These are phyloP conservation scores for Aspergillus transmontanensis DNA, from an alignment of 2,329 filamentous ascomycete species.

Conservation along the genomic window DNA sequence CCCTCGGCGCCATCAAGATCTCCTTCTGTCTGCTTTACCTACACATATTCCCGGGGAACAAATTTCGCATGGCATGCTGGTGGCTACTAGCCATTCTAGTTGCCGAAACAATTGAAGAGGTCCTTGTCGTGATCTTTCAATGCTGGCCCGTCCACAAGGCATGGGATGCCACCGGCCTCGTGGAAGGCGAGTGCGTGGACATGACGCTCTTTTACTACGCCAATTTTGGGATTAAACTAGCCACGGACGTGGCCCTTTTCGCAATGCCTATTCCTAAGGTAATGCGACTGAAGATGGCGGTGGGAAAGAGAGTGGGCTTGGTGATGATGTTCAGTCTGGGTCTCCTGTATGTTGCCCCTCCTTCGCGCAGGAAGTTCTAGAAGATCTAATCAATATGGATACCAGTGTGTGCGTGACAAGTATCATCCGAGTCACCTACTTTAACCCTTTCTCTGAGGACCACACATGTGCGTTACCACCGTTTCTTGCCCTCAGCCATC, in stretches of 20 bases:
- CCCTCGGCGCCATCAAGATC: slow-evolving; percentile 33
- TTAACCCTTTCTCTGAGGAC: slow-evolving; percentile 19
- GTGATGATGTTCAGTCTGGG: slow-evolving; percentile 26
- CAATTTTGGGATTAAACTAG: slow-evolving; percentile 21
- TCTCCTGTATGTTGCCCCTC: slow-evolving; percentile 14
- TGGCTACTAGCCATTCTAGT: slow-evolving; percentile 45
- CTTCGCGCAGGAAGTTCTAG: no score
- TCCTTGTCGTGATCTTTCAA: slow-evolving; percentile 61
- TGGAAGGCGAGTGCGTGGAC: slow-evolving; percentile 17
- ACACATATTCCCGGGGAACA: slow-evolving; percentile 23
- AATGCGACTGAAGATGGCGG: slow-evolving; percentile 17
- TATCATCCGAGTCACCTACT: slow-evolving; percentile 24
- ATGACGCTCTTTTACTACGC: slow-evolving; percentile 21
- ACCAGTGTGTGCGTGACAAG: slow-evolving; percentile 22
- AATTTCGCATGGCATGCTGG: slow-evolving; percentile 19
- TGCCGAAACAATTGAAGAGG: slow-evolving; percentile 68
- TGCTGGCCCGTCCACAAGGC: slow-evolving; percentile 23
- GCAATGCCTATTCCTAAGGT: slow-evolving; percentile 22
- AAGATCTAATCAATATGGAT: not conserved
- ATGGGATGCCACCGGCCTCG: slow-evolving; percentile 18
- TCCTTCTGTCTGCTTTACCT: slow-evolving; percentile 29
- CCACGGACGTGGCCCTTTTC: slow-evolving; percentile 22
- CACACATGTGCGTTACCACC: slow-evolving; percentile 21
- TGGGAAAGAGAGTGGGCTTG: slow-evolving; percentile 19
- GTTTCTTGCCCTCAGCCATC: not conserved